Evolutionary conservation across 768 basidiomycete species (phyloP), one percentile per base, ranked within the genome.

Genomic region (Hysterangium stoloniferum): DNA sequence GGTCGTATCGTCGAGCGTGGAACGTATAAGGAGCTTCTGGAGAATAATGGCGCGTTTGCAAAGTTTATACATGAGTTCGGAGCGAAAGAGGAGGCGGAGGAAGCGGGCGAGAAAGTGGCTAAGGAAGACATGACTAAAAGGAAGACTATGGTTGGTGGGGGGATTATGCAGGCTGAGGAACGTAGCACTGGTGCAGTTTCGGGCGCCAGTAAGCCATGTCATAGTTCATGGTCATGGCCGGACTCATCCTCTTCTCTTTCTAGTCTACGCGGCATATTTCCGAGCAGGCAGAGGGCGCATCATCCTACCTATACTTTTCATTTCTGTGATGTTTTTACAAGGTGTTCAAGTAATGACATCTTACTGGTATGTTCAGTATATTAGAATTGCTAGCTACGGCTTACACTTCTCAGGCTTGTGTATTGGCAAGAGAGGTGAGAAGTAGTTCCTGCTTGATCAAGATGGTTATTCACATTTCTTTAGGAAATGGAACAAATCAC

Each of bases 81-180:
- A 9, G 71, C 75, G n/a, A 75, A 77, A 41, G 82, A 84, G 48
- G 72, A 79, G 28, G 70, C 76, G 44, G 62, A 76, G 34, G 58
- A 56, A 27, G 61, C 55, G 24, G 44, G 48, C 48, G 41, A 67
- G 49, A 64, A 70, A 32, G 54, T 57, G 15, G 55, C 58, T 25
- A 65, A 72, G 52, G 65, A 71, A 40, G 61, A 61, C 13, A 61
- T 62, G 46, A 63, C 65, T 50, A 65, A 61, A 60, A 74, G 67
- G 56, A 67, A 66, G 52, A 69, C 65, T 31, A 64, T 61, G 43
- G 64, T 61, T 13, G 77, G 77, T 4, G 71, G 73, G 19, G 69
- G 68, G 9, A 67, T 92, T 36, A 94, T 93, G 87, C 86, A 91
- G 59, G 71, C 68, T 22, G 92, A 94, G 64, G 89, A 93, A 62